These are phyloP conservation scores for Mortierella sp. DNA, from an alignment of 371 early-diverging fungal genomes.

Conservation along the genomic window DNA sequence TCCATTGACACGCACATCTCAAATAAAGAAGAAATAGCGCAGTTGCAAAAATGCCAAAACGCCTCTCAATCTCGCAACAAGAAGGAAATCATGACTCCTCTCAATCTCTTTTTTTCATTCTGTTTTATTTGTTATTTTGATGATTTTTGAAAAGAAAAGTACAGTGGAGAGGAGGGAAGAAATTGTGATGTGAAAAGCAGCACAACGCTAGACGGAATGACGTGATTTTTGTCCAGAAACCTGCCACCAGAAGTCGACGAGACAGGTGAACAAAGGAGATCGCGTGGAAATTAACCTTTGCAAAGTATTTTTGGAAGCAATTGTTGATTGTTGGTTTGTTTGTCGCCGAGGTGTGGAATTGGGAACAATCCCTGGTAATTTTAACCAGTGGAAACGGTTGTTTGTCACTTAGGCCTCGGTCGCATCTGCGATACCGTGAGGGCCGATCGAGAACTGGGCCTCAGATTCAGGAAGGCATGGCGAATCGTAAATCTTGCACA, in stretches of 20 bases:
- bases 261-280: background rate
- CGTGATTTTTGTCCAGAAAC: background rate
- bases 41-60: background rate
- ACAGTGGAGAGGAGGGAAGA: background rate
- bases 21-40: background rate
- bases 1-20: background rate
- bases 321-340: background rate
- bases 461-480: constrained; percentile 89
- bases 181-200: background rate
- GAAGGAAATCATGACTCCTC: background rate
- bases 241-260: background rate
- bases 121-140: background rate
- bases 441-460: constrained; percentile 82
- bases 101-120: background rate
- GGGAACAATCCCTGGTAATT: background rate
- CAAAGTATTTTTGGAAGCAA: background rate
- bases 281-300: background rate
- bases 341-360: background rate
- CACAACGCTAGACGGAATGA: background rate
- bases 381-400: background rate
- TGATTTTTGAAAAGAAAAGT: background rate
- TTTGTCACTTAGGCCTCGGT: constrained; percentile 61
- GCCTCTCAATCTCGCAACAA: background rate
- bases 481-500: constrained; percentile 94
- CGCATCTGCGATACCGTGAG: constrained; percentile 83